Percentiles rank a stretch among this genome's conserved stretches.
These are phyloP conservation scores for Aspergillus taichungensis DNA, from an alignment of 495 filamentous ascomycete genomes.

Conservation along the genomic window DNA sequence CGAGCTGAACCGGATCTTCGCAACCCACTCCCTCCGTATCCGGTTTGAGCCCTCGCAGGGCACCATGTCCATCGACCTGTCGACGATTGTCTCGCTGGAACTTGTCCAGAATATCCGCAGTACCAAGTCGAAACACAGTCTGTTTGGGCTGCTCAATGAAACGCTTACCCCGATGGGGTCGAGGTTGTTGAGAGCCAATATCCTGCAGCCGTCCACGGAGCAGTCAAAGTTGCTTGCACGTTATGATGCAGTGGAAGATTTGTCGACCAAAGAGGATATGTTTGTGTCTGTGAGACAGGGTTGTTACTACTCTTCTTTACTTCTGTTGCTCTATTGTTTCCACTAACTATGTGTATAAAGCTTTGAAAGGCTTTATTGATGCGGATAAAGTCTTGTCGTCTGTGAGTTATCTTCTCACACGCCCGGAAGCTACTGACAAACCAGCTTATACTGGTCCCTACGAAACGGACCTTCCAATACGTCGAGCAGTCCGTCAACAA, in stretches of 20 bases:
- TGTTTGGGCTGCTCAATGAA: constrained; percentile 78
- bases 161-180: constrained; percentile 84
- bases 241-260: constrained; percentile 77
- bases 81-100: constrained; percentile 77
- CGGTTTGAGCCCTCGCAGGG: constrained; percentile 84
- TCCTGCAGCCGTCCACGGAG: constrained; percentile 85
- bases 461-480: constrained; percentile 53
- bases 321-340: constrained; percentile 4
- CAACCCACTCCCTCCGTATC: constrained; percentile 70
- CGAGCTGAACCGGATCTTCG: constrained; percentile 54
- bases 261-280: constrained; percentile 78
- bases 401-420: constrained; percentile 10
- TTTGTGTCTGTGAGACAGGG: constrained; percentile 68
- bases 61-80: constrained; percentile 88
- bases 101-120: constrained; percentile 81
- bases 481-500: constrained; percentile 77
- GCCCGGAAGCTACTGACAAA: constrained; percentile 14
- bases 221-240: constrained; percentile 50
- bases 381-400: constrained; percentile 31
- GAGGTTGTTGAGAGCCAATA: constrained; percentile 67
- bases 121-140: constrained; percentile 61
- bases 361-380: constrained; percentile 62
- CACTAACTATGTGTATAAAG: constrained; percentile 21
- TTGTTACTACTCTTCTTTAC: constrained; percentile 9
- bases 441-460: constrained; percentile 60